These are phyloP conservation scores for Posidonia oceanica DNA, from an alignment of 116 monocot genomes.

Conservation along the genomic window DNA sequence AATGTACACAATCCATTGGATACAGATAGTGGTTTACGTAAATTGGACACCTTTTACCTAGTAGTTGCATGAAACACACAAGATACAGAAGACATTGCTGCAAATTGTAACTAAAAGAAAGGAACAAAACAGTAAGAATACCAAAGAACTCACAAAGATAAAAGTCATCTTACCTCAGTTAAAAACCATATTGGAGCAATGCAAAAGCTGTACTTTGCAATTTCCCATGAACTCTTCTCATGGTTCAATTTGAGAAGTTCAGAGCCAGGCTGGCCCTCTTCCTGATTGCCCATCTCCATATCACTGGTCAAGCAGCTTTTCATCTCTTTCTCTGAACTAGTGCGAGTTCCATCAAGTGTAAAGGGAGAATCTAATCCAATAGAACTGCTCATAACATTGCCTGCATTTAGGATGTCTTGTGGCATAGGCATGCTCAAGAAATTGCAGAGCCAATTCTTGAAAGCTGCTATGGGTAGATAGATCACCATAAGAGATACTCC, in stretches of 20 bases:
- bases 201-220: constrained; percentile 5
- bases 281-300: neutral
- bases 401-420: neutral
- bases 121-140: too few species aligned
- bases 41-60: too few species aligned
- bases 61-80: too few species aligned
- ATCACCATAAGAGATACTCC: constrained; percentile 4
- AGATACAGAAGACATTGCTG: too few species aligned
- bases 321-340: constrained; percentile 1
- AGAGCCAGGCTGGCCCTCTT: neutral
- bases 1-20: too few species aligned
- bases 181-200: constrained; percentile 6
- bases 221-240: constrained; percentile 6
- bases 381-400: neutral
- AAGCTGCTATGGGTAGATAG: neutral
- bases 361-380: neutral
- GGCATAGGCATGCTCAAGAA: neutral
- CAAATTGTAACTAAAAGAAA: too few species aligned
- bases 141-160: too few species aligned
- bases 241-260: neutral
- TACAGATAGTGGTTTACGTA: too few species aligned
- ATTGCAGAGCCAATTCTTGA: neutral
- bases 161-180: constrained; percentile 1
- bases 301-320: constrained; percentile 3
- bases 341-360: neutral